phyloP scores from a whole-genome alignment of 2,329 filamentous ascomycete genomes.

The Aspergillus niger region DNA sequence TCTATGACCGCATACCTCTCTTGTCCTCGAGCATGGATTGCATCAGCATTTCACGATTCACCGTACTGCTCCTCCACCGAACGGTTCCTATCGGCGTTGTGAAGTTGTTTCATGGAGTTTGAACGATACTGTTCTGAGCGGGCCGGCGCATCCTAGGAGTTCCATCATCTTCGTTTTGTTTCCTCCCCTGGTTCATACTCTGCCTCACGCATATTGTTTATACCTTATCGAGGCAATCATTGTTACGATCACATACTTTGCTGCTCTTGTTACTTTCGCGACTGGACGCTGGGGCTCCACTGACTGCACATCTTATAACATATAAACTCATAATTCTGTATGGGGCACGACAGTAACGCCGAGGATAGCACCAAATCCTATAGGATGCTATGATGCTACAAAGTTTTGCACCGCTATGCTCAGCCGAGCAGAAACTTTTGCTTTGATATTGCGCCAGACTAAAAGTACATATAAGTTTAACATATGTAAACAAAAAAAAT shows the following conservation, averaged over 20 bases:
- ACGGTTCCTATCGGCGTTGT: conserved; percentile 10
- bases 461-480: neutral
- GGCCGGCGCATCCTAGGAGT: conserved; percentile 32
- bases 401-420: neutral
- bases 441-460: neutral
- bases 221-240: conserved; percentile 11
- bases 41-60: conserved; percentile 10
- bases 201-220: conserved; percentile 2
- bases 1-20: conserved; percentile 2
- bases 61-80: neutral
- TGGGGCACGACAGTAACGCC: neutral
- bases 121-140: conserved; percentile 16
- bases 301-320: neutral
- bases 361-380: neutral
- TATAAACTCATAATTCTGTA: neutral
- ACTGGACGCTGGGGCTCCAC: neutral
- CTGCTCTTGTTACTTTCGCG: neutral
- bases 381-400: neutral
- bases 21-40: conserved; percentile 5
- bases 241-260: conserved; percentile 17
- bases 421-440: neutral
- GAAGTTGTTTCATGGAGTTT: conserved; percentile 18
- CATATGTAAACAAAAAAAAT: conserved; percentile 8
- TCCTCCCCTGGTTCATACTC: neutral
- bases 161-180: conserved; percentile 18